Evolutionary conservation across 1,139 yeast species (phyloP), one percentile per base, ranked within the genome.

Genomic region (Scheffersomyces illinoinensis): DNA sequence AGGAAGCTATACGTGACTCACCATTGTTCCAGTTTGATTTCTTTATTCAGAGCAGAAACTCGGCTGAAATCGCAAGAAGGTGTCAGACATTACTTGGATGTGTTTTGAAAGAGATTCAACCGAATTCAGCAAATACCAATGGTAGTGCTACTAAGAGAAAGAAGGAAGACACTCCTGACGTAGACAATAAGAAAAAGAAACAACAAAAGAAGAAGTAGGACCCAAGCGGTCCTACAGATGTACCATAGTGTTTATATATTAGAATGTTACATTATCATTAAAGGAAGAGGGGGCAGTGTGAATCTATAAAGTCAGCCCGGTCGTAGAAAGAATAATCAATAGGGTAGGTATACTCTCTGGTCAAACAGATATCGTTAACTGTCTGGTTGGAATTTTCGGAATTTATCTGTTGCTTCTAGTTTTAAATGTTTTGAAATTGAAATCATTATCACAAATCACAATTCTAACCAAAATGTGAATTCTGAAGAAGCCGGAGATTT

Each of bases 21-120:
- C 87, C 87, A 8, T 74, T 88, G 64, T 88, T 88, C 73, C 85
- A 87, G 65, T 83, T 87, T 70, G 93, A 90, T 70, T 89, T 85
- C 67, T 90, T 88, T 74, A 80, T 90, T 66, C 91, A 87, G 64
- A 85, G 90, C 59, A 80, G 95, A 70, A 85, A 85, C 24, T 76
- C 86, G 0, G 76, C 84, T 7, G 96, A 90, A 69, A 73, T 90
- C 52, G 80, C 87, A 17, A 84, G 95, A 75, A 79, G 96, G 66
- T 86, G 91, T 61, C 82, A 82, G 57, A 88, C 93, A 0, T 75
- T 90, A 62, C 74, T 90, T 58, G 86, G 85, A 8, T 86, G 91
- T 69, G 77, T 90, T 48, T 81, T 86, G 59, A 87, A 84, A 68
- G 96, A 90, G 68, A 80, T 85, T 56, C 64, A 68, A 58, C 66